Evolutionary conservation across 1,284 basidiomycete genomes (phyloP), one percentile per base, ranked within the genome.

Genomic region (Golubevia pallescens): DNA sequence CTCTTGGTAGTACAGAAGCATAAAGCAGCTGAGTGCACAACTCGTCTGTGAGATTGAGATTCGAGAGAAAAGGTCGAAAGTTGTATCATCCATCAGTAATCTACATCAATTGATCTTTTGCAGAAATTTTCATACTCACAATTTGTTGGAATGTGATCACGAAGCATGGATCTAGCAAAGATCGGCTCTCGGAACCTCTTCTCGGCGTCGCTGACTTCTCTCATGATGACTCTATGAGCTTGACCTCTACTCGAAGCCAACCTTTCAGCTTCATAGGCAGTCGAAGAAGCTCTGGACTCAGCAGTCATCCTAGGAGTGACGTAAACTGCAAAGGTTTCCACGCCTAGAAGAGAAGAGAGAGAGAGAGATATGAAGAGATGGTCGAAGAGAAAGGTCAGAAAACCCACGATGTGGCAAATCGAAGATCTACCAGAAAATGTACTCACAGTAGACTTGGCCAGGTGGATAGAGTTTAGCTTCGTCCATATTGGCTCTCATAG

Each of bases 101-200:
- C 19, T 19, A 28, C 28, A 28, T 28, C 28, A 28, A 28, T 28
- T 23, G 63, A n/a, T 6, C 16, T 23, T 14, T 21, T 57, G 56
- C 13, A 42, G 24, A 55, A 48, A 23, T 10, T 48, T 48, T 16
- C 51, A 28, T 8, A 72, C 65, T 70, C 61, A 70, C 65, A 79
- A 20, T 77, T 77, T 13, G 73, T 79, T 1, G 78, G 78, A 3
- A 77, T 70, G 48, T 80, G 78, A 62, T 80, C 78, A 42, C 77
- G 32, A 24, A 80, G 48, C 74, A 80, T 74, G 32, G 70, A 75
- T 61, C 75, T 72, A 2, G 76, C 70, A 48, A 79, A 80, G 56
- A 80, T 60, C 1, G 77, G 77, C 60, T 80, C 78, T 28, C 63
- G 65, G 53, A 80, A 80, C 8, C 76, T 58, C 63, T 70, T 75